Conservation (phyloP, 768 basidiomycete species). For the Leccinum ochraceum region DNA sequence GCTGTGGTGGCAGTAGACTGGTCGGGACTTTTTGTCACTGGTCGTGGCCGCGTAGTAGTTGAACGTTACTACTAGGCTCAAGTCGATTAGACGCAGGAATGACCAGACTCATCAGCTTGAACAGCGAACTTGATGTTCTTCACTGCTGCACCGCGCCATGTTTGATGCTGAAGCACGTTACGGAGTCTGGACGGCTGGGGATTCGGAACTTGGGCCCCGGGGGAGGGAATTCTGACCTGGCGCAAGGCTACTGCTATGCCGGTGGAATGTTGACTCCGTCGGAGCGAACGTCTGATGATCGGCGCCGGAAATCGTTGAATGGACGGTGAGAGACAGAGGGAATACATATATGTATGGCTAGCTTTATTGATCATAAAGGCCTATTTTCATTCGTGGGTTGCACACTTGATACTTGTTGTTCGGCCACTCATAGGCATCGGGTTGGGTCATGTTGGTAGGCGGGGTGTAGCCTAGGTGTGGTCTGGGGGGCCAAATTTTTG, state of each 20-base stretch:
- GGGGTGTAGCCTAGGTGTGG: too few species aligned
- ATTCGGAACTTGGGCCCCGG: not conserved
- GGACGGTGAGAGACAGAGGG: not conserved
- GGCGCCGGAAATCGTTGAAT: slow-evolving; percentile 1
- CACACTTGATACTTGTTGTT: too few species aligned
- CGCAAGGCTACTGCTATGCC: not conserved
- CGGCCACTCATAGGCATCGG: too few species aligned
- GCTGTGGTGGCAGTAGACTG: too few species aligned
- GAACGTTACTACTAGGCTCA: not conserved
- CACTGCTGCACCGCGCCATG: not conserved
- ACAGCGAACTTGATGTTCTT: not conserved
- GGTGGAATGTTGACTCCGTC: not conserved
- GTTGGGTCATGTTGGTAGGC: too few species aligned
- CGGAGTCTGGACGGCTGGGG: not conserved
- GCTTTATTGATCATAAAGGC: not conserved
- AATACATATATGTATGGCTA: not conserved
- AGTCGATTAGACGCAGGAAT: not conserved
- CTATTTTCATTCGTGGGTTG: too few species aligned
- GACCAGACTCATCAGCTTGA: not conserved
- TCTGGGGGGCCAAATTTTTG: too few species aligned
- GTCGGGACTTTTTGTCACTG: too few species aligned
- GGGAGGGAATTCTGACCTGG: not conserved
- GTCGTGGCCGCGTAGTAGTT: not conserved
- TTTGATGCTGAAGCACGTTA: not conserved
- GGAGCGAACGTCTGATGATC: not conserved